Percentiles rank a stretch among this genome's conserved stretches.
These are phyloP conservation scores for Botrytis aclada DNA, from an alignment of 2,329 filamentous ascomycete species.

Conservation along the genomic window DNA sequence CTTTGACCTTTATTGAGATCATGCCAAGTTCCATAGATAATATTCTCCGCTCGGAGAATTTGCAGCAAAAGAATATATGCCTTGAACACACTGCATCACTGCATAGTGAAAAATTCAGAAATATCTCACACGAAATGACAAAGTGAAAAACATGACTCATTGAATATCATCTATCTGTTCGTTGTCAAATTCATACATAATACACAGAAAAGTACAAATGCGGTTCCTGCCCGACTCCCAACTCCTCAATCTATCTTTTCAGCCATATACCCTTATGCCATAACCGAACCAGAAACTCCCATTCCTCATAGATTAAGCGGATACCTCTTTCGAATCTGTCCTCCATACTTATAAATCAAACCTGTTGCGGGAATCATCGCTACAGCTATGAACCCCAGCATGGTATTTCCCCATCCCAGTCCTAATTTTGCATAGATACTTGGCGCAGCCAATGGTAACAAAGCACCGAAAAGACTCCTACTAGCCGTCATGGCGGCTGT, in stretches of 20 bases:
- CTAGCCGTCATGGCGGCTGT: slow-evolving; percentile 41
- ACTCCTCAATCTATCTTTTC: background rate
- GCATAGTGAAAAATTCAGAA: background rate
- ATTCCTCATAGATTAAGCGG: slow-evolving; percentile 9
- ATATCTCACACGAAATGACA: background rate
- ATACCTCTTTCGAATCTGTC: slow-evolving; percentile 17
- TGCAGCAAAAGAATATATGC: background rate
- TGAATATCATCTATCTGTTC: slow-evolving; percentile 2
- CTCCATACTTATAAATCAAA: slow-evolving; percentile 19
- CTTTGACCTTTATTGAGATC: background rate
- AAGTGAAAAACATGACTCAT: background rate
- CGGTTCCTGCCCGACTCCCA: background rate
- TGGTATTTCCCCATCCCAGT: slow-evolving; percentile 46
- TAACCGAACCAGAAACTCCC: background rate
- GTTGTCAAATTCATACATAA: background rate
- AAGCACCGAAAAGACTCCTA: slow-evolving; percentile 47
- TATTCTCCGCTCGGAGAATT: background rate
- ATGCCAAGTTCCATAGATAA: background rate
- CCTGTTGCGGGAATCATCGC: slow-evolving; percentile 46
- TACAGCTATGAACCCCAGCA: slow-evolving; percentile 49
- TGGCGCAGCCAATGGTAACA: slow-evolving; percentile 50
- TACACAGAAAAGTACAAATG: background rate
- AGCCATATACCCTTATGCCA: background rate
- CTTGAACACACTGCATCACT: background rate
- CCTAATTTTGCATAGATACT: slow-evolving; percentile 44